These are phyloP conservation scores for Yamadazyma blattariae DNA, from an alignment of 1,139 yeast species.

Conservation along the genomic window DNA sequence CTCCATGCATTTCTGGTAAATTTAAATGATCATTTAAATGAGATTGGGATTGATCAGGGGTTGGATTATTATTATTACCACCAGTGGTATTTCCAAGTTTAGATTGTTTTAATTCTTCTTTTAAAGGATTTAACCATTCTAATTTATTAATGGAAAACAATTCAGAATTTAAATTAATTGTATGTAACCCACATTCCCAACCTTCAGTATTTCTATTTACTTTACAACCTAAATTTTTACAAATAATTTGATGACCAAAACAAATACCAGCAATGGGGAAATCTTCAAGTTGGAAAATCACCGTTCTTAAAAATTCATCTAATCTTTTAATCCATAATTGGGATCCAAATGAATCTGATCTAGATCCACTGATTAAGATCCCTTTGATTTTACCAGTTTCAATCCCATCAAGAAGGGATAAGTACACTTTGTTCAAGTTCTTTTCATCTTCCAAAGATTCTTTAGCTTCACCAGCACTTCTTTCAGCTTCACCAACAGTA, in stretches of 20 bases:
- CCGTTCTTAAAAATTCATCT: slow-evolving; percentile 36
- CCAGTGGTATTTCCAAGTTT: too few species aligned
- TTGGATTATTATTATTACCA: too few species aligned
- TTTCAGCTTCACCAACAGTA: too few species aligned
- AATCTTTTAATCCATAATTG: slow-evolving; percentile 53
- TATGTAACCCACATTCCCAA: slow-evolving; percentile 70
- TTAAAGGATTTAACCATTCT: slow-evolving; percentile 22
- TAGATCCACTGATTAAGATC: slow-evolving; percentile 64
- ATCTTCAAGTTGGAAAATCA: slow-evolving; percentile 20
- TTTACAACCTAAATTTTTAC: slow-evolving; percentile 59
- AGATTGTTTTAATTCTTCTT: slow-evolving; percentile 13
- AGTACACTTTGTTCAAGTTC: slow-evolving; percentile 15
- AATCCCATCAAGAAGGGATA: slow-evolving; percentile 21
- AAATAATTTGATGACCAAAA: slow-evolving; percentile 83
- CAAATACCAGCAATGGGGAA: slow-evolving; percentile 66
- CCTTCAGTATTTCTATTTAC: slow-evolving; percentile 60
- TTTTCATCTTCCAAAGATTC: slow-evolving; percentile 11
- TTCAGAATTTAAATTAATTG: slow-evolving; percentile 46
- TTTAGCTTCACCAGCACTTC: slow-evolving; percentile 35
- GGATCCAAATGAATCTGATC: slow-evolving; percentile 53
- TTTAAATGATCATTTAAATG: slow-evolving; percentile 23
- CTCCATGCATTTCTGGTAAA: slow-evolving; percentile 69
- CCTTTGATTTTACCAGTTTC: slow-evolving; percentile 35
- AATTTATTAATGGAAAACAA: slow-evolving; percentile 24
- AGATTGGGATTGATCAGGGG: slow-evolving; percentile 10